Evolutionary conservation across 1,139 yeast species (phyloP), one percentile per base, ranked within the genome.

Genomic region (Groenewaldozyma auringiensis): DNA sequence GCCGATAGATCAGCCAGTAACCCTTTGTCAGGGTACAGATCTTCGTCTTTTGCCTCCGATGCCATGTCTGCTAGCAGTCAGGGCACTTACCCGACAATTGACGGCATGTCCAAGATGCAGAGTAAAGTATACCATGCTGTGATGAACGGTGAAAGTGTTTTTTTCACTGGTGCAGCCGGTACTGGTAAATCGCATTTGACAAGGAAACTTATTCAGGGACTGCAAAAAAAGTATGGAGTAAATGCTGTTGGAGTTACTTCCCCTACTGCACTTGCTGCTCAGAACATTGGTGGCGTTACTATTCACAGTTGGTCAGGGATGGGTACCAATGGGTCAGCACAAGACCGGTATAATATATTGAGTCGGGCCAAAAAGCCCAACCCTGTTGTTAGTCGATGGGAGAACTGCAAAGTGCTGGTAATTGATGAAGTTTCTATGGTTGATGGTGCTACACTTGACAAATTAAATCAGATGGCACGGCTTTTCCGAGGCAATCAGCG

Each of bases 101-200:
- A 25, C 11, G 29, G 29, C 11, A 25, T 25, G 29, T 47, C 49
- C 31, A 43, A 45, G 14, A 55, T 50, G 34, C 57, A 54, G 45
- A 29, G 31, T 21, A 20, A 27, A 9, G 50, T 54, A 2, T 35
- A 45, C 11, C 21, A 45, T 3, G 21, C 42, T 9, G 58, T 45
- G 13, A 20, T 44, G 37, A 21, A 27, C 11, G 59, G 59, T 1
- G 34, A 47, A 18, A 55, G 45, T 35, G n/a, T 56, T 41, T 89
- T 89, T 61, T 88, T 82, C 60, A 88, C 96, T 0, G 97, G 97
- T 43, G 85, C 96, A 32, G 97, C 97, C 0, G 97, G 97, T 57
- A 88, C 96, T 0, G 97, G 97, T 56, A 89, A 89, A 62, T 87
- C 96, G 2, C 81, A 81, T 17, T 75, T 88, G 9, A 66, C 88